A percentile compares a stretch with the other conserved stretches of the same genome.
These are phyloP conservation scores for Ceratobasidium sp. DNA, from an alignment of 1,284 basidiomycete genomes.

Conservation along the genomic window DNA sequence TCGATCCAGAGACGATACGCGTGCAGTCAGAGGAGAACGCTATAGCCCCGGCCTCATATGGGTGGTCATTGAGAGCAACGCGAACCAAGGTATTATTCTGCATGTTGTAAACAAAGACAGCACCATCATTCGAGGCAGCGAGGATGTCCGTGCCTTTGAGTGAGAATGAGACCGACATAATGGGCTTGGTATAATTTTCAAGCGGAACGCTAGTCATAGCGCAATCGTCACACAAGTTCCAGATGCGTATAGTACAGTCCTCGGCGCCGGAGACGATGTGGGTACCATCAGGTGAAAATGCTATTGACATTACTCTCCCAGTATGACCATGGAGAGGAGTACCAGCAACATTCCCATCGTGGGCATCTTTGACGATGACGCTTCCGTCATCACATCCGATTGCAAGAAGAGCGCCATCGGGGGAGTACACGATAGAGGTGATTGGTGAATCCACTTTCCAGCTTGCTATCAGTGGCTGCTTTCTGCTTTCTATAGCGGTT, in stretches of 20 bases:
- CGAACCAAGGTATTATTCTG: too few species aligned
- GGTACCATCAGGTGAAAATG: background rate
- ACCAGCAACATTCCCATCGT: conserved; percentile 49
- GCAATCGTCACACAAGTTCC: too few species aligned
- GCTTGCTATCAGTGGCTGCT: background rate
- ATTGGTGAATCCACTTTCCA: background rate
- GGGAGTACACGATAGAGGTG: background rate
- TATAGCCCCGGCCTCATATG: too few species aligned
- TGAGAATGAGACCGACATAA: too few species aligned
- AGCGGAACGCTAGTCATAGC: too few species aligned
- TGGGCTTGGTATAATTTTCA: too few species aligned
- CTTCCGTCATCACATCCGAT: conserved; percentile 53
- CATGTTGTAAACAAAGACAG: too few species aligned
- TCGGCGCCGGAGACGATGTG: background rate
- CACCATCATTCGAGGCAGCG: too few species aligned
- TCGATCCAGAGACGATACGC: too few species aligned
- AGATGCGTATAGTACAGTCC: background rate
- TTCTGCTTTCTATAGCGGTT: background rate
- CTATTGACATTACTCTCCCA: background rate
- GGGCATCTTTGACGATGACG: conserved; percentile 54
- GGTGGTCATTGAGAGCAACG: too few species aligned
- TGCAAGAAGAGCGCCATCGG: conserved; percentile 44
- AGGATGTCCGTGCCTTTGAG: too few species aligned
- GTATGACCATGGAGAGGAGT: background rate
- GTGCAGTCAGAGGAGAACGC: too few species aligned